These are phyloP conservation scores for Fusarium nelsonii DNA, from an alignment of 2,329 filamentous ascomycete species.

Conservation along the genomic window DNA sequence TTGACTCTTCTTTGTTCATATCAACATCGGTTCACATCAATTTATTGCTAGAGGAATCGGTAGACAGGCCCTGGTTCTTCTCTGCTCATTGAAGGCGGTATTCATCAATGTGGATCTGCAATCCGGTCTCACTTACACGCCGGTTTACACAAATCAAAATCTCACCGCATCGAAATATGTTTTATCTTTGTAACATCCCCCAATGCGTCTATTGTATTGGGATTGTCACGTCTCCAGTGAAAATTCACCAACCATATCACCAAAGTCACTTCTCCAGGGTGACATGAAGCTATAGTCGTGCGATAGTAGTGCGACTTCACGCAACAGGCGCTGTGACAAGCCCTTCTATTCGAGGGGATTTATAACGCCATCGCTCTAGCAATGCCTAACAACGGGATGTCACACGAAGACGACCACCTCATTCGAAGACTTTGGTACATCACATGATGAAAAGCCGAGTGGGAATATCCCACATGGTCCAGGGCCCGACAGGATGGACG, in stretches of 20 bases:
- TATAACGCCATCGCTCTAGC: slow-evolving; percentile 11
- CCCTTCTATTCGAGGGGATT: slow-evolving; percentile 28
- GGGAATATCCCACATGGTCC: slow-evolving; percentile 21
- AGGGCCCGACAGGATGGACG: slow-evolving; percentile 35
- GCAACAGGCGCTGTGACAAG: slow-evolving; percentile 34
- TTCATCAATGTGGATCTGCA: neutral
- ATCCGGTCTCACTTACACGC: neutral
- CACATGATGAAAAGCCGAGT: slow-evolving; percentile 35
- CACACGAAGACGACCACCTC: slow-evolving; percentile 30
- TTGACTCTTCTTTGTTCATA: neutral
- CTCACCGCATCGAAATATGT: slow-evolving; percentile 29
- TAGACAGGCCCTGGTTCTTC: neutral
- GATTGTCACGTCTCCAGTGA: slow-evolving; percentile 27
- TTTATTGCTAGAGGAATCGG: neutral
- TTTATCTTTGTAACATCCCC: slow-evolving; percentile 8
- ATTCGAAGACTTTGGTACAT: slow-evolving; percentile 37
- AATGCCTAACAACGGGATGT: slow-evolving; percentile 26
- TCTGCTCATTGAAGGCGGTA: neutral
- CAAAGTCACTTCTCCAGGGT: slow-evolving; percentile 20
- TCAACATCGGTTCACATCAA: too few relatives aligned
- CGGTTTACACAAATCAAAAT: neutral
- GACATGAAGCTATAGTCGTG: slow-evolving; percentile 36
- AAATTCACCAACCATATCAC: slow-evolving; percentile 37
- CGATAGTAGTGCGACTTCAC: slow-evolving; percentile 38
- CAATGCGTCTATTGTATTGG: slow-evolving; percentile 14